phyloP scores from a whole-genome alignment of 2,329 filamentous ascomycete genomes.

The Calonectria pteridis region DNA sequence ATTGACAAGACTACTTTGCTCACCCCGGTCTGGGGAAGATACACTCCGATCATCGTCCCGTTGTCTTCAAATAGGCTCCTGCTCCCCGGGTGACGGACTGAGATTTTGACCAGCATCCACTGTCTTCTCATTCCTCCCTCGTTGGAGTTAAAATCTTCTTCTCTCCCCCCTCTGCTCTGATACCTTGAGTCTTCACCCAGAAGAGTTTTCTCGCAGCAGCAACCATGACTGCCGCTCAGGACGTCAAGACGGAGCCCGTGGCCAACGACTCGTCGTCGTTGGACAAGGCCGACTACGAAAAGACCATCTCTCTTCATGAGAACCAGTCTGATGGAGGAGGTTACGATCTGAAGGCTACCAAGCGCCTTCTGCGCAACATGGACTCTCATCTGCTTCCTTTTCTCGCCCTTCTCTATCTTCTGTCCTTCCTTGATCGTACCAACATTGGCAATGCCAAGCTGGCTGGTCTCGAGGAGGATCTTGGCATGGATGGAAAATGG shows the following conservation, averaged over 20 bases:
- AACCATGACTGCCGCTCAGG: slow-evolving; percentile 9
- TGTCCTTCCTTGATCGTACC: slow-evolving; percentile 61
- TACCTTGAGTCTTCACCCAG: background rate
- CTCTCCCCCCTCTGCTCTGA: background rate
- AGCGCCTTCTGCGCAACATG: slow-evolving; percentile 64
- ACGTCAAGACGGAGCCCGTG: slow-evolving; percentile 29
- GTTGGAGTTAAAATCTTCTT: background rate
- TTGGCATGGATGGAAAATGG: slow-evolving; percentile 49
- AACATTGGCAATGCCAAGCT: slow-evolving; percentile 70
- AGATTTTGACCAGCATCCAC: slow-evolving; percentile 38
- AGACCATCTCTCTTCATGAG: slow-evolving; percentile 43
- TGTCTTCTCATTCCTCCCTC: slow-evolving; percentile 32
- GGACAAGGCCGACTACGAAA: slow-evolving; percentile 45
- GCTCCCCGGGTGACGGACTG: slow-evolving; percentile 37
- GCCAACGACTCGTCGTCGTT: slow-evolving; percentile 41
- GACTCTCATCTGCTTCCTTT: slow-evolving; percentile 70
- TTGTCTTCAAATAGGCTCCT: slow-evolving; percentile 34
- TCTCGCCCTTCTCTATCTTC: slow-evolving; percentile 69
- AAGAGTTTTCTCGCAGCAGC: background rate
- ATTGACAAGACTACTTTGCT: slow-evolving; percentile 7
- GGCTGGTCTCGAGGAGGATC: slow-evolving; percentile 60
- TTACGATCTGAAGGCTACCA: slow-evolving; percentile 56
- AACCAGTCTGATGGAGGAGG: slow-evolving; percentile 35
- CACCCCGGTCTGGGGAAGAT: slow-evolving; percentile 22
- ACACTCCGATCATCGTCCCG: slow-evolving; percentile 6